phyloP scores from a whole-genome alignment of 345 rosid genomes.

The Linum trigynum region DNA sequence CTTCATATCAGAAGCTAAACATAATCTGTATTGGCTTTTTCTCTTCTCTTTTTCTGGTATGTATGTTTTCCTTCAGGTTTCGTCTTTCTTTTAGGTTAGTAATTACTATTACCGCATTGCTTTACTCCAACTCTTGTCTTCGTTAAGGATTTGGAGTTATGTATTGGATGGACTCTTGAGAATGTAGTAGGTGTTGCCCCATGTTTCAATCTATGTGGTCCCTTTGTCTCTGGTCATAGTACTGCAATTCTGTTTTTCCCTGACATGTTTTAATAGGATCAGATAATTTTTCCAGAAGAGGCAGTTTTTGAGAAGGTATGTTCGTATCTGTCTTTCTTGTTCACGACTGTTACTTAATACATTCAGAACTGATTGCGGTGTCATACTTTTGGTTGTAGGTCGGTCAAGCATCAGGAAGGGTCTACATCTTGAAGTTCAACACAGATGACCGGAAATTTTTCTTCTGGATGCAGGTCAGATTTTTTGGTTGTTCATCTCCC shows the following conservation, averaged over 20 bases:
- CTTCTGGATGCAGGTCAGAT: slow-evolving; percentile 89
- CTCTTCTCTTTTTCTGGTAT: not conserved
- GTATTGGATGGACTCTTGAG: no score
- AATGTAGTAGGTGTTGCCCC: no score
- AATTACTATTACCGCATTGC: no score
- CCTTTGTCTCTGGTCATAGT: not conserved
- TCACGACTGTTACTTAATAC: not conserved
- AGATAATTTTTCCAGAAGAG: slow-evolving; percentile 84
- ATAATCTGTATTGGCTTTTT: not conserved
- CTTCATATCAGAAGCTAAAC: not conserved
- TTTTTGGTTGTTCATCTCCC: slow-evolving; percentile 2
- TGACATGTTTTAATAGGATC: slow-evolving; percentile 57
- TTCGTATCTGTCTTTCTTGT: not conserved
- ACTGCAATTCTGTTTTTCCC: slow-evolving; percentile 20
- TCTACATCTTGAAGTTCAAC: slow-evolving; percentile 78
- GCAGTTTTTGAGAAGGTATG: slow-evolving; percentile 91
- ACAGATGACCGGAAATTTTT: slow-evolving; percentile 80
- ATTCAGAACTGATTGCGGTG: not conserved
- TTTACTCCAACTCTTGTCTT: no score
- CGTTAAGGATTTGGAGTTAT: no score
- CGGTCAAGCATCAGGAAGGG: slow-evolving; percentile 80
- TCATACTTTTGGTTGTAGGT: slow-evolving; percentile 36
- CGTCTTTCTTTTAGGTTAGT: no score
- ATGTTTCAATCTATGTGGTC: no score
- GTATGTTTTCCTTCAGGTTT: not conserved